Percentiles rank a stretch among this genome's conserved stretches.
Conservation (phyloP, 2,329 filamentous ascomycete genomes). For the Didymella arachidicola region DNA sequence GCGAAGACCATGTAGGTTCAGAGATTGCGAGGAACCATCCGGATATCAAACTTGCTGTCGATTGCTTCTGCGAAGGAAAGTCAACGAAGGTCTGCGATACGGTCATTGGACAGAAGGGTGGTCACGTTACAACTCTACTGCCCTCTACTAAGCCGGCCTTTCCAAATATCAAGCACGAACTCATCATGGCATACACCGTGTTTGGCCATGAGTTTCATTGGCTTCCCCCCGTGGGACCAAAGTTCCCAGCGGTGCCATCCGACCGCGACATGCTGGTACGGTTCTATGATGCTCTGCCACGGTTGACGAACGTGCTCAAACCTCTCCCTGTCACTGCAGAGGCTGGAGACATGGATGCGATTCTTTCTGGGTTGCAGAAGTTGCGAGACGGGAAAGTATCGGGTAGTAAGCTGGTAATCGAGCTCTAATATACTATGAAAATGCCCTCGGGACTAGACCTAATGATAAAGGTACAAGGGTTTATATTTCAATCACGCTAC, state of each 20-base stretch:
- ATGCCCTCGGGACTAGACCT: too few species aligned
- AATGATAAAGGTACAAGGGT: too few species aligned
- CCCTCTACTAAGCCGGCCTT: neutral
- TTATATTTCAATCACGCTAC: too few species aligned
- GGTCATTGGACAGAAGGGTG: conserved; percentile 34
- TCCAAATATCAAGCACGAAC: neutral
- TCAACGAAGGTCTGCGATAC: conserved; percentile 41
- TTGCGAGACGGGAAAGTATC: conserved; percentile 1
- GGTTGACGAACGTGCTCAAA: neutral
- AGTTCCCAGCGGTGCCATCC: neutral
- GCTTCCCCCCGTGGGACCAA: conserved; percentile 1
- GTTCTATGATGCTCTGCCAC: neutral
- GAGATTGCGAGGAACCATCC: conserved; percentile 22
- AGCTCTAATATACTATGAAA: neutral
- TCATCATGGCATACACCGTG: neutral
- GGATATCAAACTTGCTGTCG: conserved; percentile 39
- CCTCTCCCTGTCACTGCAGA: neutral
- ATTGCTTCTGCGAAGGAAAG: conserved; percentile 45
- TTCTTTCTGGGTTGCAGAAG: neutral
- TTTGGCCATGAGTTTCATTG: conserved; percentile 1
- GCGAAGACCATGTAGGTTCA: neutral
- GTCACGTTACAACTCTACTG: conserved; percentile 42
- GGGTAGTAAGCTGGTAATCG: neutral
- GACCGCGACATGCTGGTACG: neutral
- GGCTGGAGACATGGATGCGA: neutral